Evolutionary conservation across 2,329 filamentous ascomycete species (phyloP), one percentile per base, ranked within the genome.

Genomic region (Amesomyces nigricolor): DNA sequence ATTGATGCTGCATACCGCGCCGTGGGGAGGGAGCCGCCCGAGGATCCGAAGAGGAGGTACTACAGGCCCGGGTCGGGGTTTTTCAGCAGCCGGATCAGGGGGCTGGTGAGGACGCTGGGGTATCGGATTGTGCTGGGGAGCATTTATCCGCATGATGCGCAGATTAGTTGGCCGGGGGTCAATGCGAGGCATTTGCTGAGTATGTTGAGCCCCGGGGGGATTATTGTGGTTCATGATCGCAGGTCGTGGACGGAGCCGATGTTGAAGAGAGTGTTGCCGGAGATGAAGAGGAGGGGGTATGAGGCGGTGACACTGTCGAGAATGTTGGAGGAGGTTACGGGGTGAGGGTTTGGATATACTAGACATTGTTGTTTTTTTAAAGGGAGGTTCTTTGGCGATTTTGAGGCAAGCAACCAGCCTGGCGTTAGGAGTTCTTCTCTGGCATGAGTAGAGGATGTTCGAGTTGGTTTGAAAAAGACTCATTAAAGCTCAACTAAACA

Each of bases 71-170:
- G 91, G 0, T 91, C 86, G 0, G 91, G 91, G 13, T 86, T 95
- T 69, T 95, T 95, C 73, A 90, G 80, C 65, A 73, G 75, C 42
- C 70, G 80, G 16, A 91, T 95, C 83, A 76, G 87, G 17, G 69
- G 71, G 35, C 67, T 86, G 37, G 71, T 89, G 7, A 71, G 72
- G 35, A 75, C 72, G 50, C 67, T 90, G 58, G 85, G 84, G 4
- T 91, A 89, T 70, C 76, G 78, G 48, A 76, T 94, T 50, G 86
- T 91, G n/a, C 73, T 96, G 39, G 91, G 91, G 2, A 85, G 84
- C 69, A 85, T 96, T 40, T 96, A 95, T 71, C 91, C 91, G 5
- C 90, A 95, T 72, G 91, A 96, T 72, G 85, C 91, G n/a, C 90
- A 95, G 75, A 86, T 96, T 56, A 75, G 76, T 9, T 85, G 80